A percentile compares a stretch with the other conserved stretches of the same genome.
Conservation (phyloP, 1,284 basidiomycete genomes). For the Thecaphora frezii region DNA sequence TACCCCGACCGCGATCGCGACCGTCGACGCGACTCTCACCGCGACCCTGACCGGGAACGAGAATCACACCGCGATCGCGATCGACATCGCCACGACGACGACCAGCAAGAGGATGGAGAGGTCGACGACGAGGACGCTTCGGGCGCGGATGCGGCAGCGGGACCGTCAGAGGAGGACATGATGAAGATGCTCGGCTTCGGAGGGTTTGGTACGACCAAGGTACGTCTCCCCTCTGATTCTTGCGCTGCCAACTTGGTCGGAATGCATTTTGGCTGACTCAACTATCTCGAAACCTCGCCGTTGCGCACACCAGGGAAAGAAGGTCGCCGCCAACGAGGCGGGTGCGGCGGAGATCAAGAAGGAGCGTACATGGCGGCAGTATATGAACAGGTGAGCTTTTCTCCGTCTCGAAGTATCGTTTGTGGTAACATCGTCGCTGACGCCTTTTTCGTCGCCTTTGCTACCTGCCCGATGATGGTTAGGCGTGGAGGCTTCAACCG, state of each 20-base stretch:
- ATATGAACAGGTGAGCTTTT: constrained; percentile 77
- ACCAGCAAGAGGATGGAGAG: constrained; percentile 7
- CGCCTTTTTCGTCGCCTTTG: background rate
- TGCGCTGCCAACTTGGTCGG: too few relatives aligned
- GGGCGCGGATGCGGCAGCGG: background rate
- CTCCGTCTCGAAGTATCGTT: background rate
- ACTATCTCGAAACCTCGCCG: background rate
- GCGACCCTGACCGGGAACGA: too few relatives aligned
- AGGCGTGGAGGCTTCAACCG: constrained; percentile 46
- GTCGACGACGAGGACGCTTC: constrained; percentile 6
- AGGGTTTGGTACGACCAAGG: constrained; percentile 88
- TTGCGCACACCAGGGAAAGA: constrained; percentile 65
- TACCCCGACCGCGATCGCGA: too few relatives aligned
- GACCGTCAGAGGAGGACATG: constrained; percentile 66
- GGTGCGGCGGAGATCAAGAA: constrained; percentile 76
- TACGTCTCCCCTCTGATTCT: too few relatives aligned
- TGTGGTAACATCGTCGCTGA: background rate
- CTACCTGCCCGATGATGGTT: background rate
- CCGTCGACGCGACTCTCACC: too few relatives aligned
- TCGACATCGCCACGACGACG: background rate
- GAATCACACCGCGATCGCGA: too few relatives aligned
- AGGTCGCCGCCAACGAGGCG: constrained; percentile 67
- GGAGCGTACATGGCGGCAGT: constrained; percentile 89
- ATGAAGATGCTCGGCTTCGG: constrained; percentile 85
- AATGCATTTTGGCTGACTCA: background rate